Conservation (phyloP, 805 yeast genomes). For the Saccharomyces eubayanus region DNA sequence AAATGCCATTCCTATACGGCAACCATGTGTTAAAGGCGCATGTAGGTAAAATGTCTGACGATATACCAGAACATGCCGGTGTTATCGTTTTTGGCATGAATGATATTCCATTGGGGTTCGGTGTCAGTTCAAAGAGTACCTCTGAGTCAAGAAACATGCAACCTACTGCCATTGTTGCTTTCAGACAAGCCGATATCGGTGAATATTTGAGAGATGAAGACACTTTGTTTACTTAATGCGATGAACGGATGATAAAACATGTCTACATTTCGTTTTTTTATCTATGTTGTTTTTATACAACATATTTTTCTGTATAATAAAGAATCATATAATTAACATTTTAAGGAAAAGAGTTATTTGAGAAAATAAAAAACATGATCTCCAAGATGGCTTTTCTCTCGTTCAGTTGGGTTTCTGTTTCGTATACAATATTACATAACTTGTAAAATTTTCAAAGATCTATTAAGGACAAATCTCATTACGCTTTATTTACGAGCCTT, state of each 20-base stretch:
- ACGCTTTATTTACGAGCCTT: slow-evolving; percentile 19
- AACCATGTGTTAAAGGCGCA: slow-evolving; percentile 96
- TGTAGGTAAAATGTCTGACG: slow-evolving; percentile 93
- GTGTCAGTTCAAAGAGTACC: slow-evolving; percentile 88
- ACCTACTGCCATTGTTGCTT: slow-evolving; percentile 92
- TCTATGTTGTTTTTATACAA: background rate
- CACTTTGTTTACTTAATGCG: slow-evolving; percentile 66
- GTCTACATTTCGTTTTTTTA: background rate
- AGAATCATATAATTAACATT: background rate
- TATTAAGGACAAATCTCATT: background rate
- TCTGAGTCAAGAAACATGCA: slow-evolving; percentile 78
- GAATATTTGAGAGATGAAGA: slow-evolving; percentile 98
- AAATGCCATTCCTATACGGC: slow-evolving; percentile 96
- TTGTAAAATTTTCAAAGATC: background rate
- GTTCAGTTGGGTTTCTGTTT: background rate
- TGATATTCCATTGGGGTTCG: slow-evolving; percentile 91
- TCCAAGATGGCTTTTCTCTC: background rate
- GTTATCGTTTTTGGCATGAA: slow-evolving; percentile 84
- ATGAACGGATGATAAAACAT: background rate
- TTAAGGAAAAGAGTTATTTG: background rate
- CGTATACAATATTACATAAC: background rate
- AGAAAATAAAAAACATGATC: background rate
- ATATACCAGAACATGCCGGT: slow-evolving; percentile 96
- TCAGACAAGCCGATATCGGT: slow-evolving; percentile 95
- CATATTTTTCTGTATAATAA: background rate